Base-by-base conservation (phyloP, 2,329 filamentous ascomycete genomes). In the Pezicula carpinea region DNA sequence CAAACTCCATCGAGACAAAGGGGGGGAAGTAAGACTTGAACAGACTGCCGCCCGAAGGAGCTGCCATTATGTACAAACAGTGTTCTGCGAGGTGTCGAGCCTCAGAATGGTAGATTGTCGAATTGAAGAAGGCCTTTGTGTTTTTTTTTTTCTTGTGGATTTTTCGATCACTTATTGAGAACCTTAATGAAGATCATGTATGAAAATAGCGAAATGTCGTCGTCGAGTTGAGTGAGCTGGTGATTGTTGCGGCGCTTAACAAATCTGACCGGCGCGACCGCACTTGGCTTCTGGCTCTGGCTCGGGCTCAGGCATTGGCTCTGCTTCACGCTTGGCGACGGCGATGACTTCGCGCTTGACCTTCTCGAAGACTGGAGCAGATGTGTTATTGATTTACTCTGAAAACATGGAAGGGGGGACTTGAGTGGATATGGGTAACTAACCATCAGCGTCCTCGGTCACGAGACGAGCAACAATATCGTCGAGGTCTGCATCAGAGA, bases 241-340 rank as follows among this genome's bases (percentile, higher is more conserved):
- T 44, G 46, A 46, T 61, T 60, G 39, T 39, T 43, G 48, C 60
- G 61, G 19, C 32, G 42, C 42, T 50, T 17, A 34, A 45, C 50
- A 53, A 31, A 41, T 36, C 26, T 53, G 47, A 15, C 54, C 55
- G 6, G 44, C 41, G 5, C 43, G 47, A n/a, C 48, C 33, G 40
- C 55, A 60, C 18, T 39, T 51, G n/a, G 42, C 34, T 32, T 52
- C 45, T 5, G 50, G 48, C 44, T 47, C 39, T n/a, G 43, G 18
- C 19, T 26, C 64, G 49, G 45, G 61, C 59, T 23, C 61, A 56
- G 44, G 62, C 62, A 48, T 60, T 50, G 32, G 61, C 58, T 19
- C 66, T 17, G 51, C 48, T n/a, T 47, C 48, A 31, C 59, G 50
- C 36, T 50, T 52, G 17, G 53, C 49, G 14, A 61, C 41, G 6